Evolutionary conservation across 2,329 filamentous ascomycete genomes (phyloP).

Genomic region (Lachnellula hyalina): DNA sequence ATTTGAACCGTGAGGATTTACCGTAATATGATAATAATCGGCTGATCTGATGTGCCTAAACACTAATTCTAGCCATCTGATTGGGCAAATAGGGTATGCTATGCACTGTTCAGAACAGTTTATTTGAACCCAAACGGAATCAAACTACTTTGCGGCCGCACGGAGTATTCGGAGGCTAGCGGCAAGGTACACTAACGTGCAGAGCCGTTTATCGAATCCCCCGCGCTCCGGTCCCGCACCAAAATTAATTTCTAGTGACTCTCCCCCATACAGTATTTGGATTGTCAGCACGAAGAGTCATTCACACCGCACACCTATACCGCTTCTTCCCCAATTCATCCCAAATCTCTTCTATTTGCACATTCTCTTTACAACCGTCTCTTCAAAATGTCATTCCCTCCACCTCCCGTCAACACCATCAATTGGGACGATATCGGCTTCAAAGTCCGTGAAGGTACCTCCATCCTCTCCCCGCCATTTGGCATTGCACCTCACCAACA

Average conservation of each 20-base stretch:
- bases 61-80: neutral
- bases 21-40: too few species aligned
- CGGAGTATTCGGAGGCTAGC: too few species aligned
- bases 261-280: too few species aligned
- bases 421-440: conserved; percentile 94
- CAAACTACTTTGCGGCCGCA: too few species aligned
- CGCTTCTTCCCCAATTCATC: neutral
- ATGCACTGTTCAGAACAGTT: too few species aligned
- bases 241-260: neutral
- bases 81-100: too few species aligned
- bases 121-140: too few species aligned
- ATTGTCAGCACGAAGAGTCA: too few species aligned
- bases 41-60: too few species aligned
- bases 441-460: conserved; percentile 77
- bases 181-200: neutral
- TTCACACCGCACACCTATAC: neutral
- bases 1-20: neutral
- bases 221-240: too few species aligned
- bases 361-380: neutral
- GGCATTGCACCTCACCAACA: neutral
- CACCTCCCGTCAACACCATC: conserved; percentile 72
- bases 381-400: conserved; percentile 56
- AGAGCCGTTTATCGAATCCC: too few species aligned
- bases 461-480: neutral
- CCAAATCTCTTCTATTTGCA: neutral